Evolutionary conservation across 163 green algal genomes (phyloP), one percentile per base, ranked within the genome.

Genomic region (Volvox carteri): DNA sequence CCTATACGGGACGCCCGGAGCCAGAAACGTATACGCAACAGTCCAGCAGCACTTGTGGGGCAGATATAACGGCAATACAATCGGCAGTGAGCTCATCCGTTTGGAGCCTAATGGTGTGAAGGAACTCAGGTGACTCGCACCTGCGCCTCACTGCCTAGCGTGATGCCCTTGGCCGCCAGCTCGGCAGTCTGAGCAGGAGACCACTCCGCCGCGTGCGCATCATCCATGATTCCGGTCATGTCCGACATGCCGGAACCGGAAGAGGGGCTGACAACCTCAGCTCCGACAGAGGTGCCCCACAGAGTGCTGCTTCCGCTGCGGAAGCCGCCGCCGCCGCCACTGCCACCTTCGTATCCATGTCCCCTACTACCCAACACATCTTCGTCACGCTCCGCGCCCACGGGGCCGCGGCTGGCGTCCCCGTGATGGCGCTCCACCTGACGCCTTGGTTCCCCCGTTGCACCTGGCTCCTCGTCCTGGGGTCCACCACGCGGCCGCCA

Each of bases 361-460:
- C n/a, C n/a, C n/a, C n/a, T n/a, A n/a, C n/a, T n/a, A n/a, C 23
- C 58, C 6, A 19, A 3, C 39, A 54, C 23, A 58, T 56, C 78
- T 30, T 50, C 48, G 30, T 79, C 81, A 5, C 9, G 46, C 48
- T 87, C 81, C 41, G 81, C 81, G 11, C 46, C 81, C 8, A 50
- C 42, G 81, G 81, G 81, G 39, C 81, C 81, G 46, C 48, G 62
- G 16, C 58, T 72, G 81, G 21, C 81, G 48, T 87, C 81, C 7
- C 81, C 81, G 25, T 72, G 46, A 35, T 72, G 81, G n/a, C 12
- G 42, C n/a, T 18, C 58, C 28, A 35, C 78, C 65, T 4, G 3
- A 28, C 65, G 30, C 16, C 30, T 7, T 33, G 65, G 65, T 33
- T 48, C 65, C 23, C 65, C 65, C n/a, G 30, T 12, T 12, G 65